A percentile compares a stretch with the other conserved stretches of the same genome.
Evolutionary conservation across 805 yeast species (phyloP).

Genomic region (Tetrapisispora iriomotensis): DNA sequence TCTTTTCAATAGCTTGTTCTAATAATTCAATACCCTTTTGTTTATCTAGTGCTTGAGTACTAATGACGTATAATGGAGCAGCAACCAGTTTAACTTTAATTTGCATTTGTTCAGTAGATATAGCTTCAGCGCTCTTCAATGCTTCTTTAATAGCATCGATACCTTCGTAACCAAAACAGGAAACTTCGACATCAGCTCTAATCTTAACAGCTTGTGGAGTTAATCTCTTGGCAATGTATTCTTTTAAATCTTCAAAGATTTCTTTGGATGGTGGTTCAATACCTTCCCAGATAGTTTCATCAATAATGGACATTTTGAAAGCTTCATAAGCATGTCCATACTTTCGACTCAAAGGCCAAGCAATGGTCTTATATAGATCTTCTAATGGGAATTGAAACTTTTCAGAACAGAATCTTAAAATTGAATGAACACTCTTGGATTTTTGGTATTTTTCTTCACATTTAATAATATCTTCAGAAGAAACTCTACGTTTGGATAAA

Average conservation of each 20-base stretch:
- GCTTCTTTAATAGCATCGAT: conserved; percentile 93
- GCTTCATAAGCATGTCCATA: conserved; percentile 98
- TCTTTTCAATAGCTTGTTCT: conserved; percentile 68
- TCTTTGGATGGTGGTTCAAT: conserved; percentile 62
- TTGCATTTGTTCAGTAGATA: conserved; percentile 75
- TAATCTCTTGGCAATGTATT: conserved; percentile 82
- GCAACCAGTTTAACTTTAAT: conserved; percentile 93
- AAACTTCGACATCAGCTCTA: conserved; percentile 97
- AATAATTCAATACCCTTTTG: conserved; percentile 74
- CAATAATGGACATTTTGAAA: conserved; percentile 90
- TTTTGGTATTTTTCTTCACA: conserved; percentile 97
- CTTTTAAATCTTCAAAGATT: conserved; percentile 72
- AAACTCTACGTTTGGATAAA: conserved; percentile 92
- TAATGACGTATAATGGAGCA: conserved; percentile 90
- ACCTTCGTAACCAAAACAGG: conserved; percentile 95
- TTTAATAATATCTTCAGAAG: conserved; percentile 93
- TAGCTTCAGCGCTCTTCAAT: conserved; percentile 72
- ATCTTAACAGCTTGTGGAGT: conserved; percentile 97
- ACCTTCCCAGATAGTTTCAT: conserved; percentile 73
- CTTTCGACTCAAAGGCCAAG: conserved; percentile 95
- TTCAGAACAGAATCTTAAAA: conserved; percentile 96
- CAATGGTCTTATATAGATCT: conserved; percentile 73
- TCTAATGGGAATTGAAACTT: conserved; percentile 85
- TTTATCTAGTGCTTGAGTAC: conserved; percentile 89
- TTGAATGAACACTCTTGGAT: conserved; percentile 96